phyloP scores from a whole-genome alignment of 371 early-diverging fungal species.

The Batkoa obscura region DNA sequence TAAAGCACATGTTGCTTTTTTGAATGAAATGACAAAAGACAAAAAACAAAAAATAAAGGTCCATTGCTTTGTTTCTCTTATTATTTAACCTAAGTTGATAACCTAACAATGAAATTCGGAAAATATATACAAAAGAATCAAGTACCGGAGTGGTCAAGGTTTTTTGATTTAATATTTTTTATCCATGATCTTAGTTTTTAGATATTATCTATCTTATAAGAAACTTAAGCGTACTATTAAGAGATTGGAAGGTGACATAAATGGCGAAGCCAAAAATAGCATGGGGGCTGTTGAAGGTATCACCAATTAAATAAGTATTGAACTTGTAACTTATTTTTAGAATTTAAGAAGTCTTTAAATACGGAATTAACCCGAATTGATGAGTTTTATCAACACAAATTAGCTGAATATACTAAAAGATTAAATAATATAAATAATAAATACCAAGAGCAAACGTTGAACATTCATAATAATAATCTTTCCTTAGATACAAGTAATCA shows the following conservation, averaged over 20 bases:
- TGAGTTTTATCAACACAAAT: no score
- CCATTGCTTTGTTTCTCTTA: no score
- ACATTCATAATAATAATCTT: background rate
- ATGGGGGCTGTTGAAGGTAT: background rate
- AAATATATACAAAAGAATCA: constrained; percentile 34
- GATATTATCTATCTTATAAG: constrained; percentile 39
- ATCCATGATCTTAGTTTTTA: no score
- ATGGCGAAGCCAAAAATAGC: constrained; percentile 19
- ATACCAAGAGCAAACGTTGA: background rate
- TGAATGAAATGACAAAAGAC: no score
- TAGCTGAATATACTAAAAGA: background rate
- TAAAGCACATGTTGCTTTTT: no score
- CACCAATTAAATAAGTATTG: background rate
- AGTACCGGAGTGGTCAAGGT: constrained; percentile 52
- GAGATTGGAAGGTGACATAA: constrained; percentile 17
- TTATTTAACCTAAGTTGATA: no score
- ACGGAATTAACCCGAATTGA: no score
- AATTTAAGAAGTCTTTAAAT: no score
- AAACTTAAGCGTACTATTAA: constrained; percentile 42
- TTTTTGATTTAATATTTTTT: no score
- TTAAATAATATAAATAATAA: background rate
- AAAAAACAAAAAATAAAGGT: no score
- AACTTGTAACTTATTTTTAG: background rate
- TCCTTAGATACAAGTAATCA: background rate
- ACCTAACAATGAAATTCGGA: constrained; percentile 55